Evolutionary conservation across 2,329 filamentous ascomycete genomes (phyloP), one percentile per base, ranked within the genome.

Genomic region (Metarhizium album): DNA sequence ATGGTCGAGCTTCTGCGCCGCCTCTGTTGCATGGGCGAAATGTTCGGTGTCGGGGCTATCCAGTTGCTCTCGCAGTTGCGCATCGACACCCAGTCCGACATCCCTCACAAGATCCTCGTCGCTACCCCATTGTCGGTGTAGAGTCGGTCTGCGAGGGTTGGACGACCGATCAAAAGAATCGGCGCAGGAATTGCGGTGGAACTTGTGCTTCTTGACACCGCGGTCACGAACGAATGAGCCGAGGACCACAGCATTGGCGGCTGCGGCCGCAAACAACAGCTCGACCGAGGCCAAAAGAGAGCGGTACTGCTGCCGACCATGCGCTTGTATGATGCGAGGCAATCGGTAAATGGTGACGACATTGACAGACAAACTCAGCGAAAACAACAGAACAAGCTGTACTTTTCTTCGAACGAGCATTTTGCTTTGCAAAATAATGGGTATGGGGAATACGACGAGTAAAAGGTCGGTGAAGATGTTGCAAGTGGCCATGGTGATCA

Each of bases 221-320:
- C 88, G 80, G 64, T 97, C 91, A 14, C 91, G 81, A 27, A 97
- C 82, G 62, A 97, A 97, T 0, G 90, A 95, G 13, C 91, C 91
- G 2, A 98, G 79, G 1, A 96, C 87, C 20, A 98, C 76, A 3
- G 86, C 84, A 64, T 97, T 98, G 13, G 91, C 87, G 0, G 94
- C 86, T 0, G 83, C 82, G 0, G 90, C 87, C 4, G 93, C 90
- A 47, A 91, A 90, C 1, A 97, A 75, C 7, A 97, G 85, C 63
- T 98, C 93, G 18, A 94, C 76, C 0, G 90, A 95, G 4, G 93
- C 93, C 56, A 94, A 76, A 1, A 97, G 79, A 0, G 91, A 94
- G 43, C 93, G 86, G 58, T 86, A 89, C 61, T 93, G 89, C 65
- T 97, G 93, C 27, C 79, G 75, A 2, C 90, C 89, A 53, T 82